Base-by-base conservation (phyloP, 2,329 filamentous ascomycete species). In the Microsporum ferrugineum region DNA sequence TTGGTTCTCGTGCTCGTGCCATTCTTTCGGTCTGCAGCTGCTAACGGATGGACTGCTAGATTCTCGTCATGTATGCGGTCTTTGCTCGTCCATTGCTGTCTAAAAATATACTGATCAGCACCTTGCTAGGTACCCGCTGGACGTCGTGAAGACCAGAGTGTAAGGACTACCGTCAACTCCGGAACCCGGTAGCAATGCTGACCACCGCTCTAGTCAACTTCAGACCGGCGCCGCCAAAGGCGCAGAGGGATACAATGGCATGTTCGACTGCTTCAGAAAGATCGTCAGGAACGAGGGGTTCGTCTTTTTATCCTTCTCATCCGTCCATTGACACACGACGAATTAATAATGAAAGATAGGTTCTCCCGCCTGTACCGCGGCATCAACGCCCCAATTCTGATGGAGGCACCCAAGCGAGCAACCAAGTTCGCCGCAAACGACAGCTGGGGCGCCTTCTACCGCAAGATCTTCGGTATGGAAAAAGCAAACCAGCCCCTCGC, bases 371-470 rank as follows among this genome's bases (percentile, higher is more conserved):
- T 99, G 63, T 99, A 99, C 80, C 90, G 94, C 68, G 94, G 94
- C 71, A 99, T 99, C 76, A 86, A 84, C 51, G 92, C 94, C 31
- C 94, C 94, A 58, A 97, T 99, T 71, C 83, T 97, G 67, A 99
- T 99, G 92, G 92, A 97, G 77, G 91, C 91, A 61, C 87, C 89
- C 76, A 96, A 96, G 84, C 83, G 91, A 78, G 92, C 92, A 49
- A 97, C 90, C 79, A 99, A 99, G 77, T 99, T 99, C 77, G 92
- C 94, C 55, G 94, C 94, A 77, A 99, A 99, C 78, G 94, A 99
- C 75, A 89, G 92, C 75, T 99, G 94, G 94, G 94, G 94, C 70
- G 85, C 91, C 77, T 83, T 96, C 77, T 99, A 95, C 81, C 88
- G 91, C 72, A 87, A 88, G 68, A 74, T 88, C 58, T 97, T 99